These are phyloP conservation scores for Microbotryum lychnidis-dioicae DNA, from an alignment of 1,284 basidiomycete species.

Conservation along the genomic window DNA sequence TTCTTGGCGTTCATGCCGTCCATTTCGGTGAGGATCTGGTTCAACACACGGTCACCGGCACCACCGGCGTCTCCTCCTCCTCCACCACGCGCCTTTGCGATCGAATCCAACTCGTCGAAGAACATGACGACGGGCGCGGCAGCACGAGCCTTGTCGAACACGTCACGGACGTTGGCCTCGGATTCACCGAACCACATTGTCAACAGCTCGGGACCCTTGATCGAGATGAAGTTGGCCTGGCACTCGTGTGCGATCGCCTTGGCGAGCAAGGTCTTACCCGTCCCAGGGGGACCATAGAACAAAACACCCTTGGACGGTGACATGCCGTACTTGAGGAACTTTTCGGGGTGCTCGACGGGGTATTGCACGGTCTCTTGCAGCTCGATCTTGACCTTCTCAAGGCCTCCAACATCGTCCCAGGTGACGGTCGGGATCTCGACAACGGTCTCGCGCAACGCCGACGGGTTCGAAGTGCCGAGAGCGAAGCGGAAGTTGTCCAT, in stretches of 20 bases:
- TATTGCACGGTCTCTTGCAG: constrained; percentile 99
- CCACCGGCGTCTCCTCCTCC: constrained; percentile 73
- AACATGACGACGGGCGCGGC: constrained; percentile 99
- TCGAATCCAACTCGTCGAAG: constrained; percentile 99
- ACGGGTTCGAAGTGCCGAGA: constrained; percentile 89
- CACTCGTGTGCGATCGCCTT: constrained; percentile 99
- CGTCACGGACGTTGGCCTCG: constrained; percentile 97
- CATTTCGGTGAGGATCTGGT: constrained; percentile 71
- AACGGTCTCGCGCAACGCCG: constrained; percentile 89
- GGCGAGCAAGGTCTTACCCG: constrained; percentile 88
- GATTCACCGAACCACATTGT: constrained; percentile 99
- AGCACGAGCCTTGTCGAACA: constrained; percentile 98
- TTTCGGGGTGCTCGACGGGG: constrained; percentile 99
- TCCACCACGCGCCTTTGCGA: constrained; percentile 89
- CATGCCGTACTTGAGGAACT: constrained; percentile 99
- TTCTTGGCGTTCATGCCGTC: constrained; percentile 99
- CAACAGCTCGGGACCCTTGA: constrained; percentile 84
- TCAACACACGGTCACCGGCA: constrained; percentile 69
- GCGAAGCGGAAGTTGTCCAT: constrained; percentile 99
- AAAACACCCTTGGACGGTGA: constrained; percentile 97
- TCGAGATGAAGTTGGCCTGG: constrained; percentile 96
- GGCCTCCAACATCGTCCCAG: constrained; percentile 98
- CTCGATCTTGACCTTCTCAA: constrained; percentile 99
- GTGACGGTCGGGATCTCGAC: constrained; percentile 93
- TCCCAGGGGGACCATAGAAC: constrained; percentile 95